Base-by-base conservation (phyloP, 192 early-diverging fungal species). In the Pilaira anomala region DNA sequence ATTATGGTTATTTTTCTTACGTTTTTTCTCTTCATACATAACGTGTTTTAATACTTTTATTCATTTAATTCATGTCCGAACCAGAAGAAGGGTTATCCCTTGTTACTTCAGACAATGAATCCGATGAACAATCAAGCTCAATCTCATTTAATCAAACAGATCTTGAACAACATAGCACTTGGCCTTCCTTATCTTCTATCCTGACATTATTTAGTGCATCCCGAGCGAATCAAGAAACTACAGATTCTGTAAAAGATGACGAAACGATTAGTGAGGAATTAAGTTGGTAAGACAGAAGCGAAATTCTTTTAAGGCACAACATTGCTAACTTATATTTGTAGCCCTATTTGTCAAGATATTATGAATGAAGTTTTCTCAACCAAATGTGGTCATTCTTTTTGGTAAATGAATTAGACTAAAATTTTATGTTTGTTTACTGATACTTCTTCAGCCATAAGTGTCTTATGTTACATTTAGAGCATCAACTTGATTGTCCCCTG, bases 351-450 rank as follows among this genome's bases (percentile, higher is more conserved):
- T 57, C 69, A 87, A 24, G 78, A 85, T 36, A 72, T 79, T 14
- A 87, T 95, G 61, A 73, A 73, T 29, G 86, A 91, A 50, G 88
- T 89, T 0, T 92, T 87, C 69, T 83, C 91, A 67, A 83, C 90
- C 2, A 78, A 78, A 22, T 95, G 93, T 73, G 91, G 93, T 1
- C 93, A 95, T 72, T 91, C 89, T 5, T 95, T 89, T 74, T 95
- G 90, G 86, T 85, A 77, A 21, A 19, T 19, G 7, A 9, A 19
- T 11, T 26, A 67, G 59, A 48, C 30, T n/a, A n/a, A n/a, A 39
- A 25, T 26, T 19, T 45, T 16, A 18, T 18, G 42, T 30, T 4
- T 33, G 22, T 24, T 54, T 39, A 62, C 13, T 28, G 25, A 40
- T 61, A 33, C 26, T 25, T 13, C 49, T 62, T 18, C 73, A 86